phyloP scores from a whole-genome alignment of 2,329 filamentous ascomycete genomes.

The Aureobasidium subglaciale region DNA sequence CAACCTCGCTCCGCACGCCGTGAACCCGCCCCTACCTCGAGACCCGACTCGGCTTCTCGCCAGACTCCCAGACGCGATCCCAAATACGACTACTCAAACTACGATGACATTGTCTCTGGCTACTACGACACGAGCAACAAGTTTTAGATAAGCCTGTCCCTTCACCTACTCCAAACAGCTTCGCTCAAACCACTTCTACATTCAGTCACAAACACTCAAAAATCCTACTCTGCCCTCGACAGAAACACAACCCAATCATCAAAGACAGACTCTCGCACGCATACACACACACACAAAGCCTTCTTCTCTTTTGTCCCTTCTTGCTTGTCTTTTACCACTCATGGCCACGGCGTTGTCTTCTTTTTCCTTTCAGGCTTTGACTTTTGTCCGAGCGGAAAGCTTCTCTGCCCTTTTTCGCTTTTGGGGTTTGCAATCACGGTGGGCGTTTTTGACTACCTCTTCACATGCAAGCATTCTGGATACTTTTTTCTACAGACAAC shows the following conservation, averaged over 20 bases:
- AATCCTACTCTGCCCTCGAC: too few species aligned
- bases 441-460: not conserved
- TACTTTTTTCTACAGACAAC: not conserved
- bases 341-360: conserved; percentile 2
- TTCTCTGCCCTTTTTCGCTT: not conserved
- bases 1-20: not conserved
- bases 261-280: too few species aligned
- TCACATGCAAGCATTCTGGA: not conserved
- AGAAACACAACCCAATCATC: too few species aligned
- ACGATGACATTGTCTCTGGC: conserved; percentile 7
- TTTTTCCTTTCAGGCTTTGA: not conserved
- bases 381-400: not conserved
- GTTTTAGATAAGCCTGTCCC: not conserved
- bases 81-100: conserved; percentile 1
- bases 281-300: too few species aligned
- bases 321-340: not conserved
- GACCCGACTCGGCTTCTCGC: conserved; percentile 3
- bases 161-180: not conserved
- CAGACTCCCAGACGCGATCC: not conserved
- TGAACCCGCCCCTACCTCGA: not conserved
- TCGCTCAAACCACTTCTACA: too few species aligned
- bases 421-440: not conserved
- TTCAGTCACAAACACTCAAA: too few species aligned
- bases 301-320: not conserved
- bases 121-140: conserved; percentile 13